Evolutionary conservation across 2,329 filamentous ascomycete genomes (phyloP), one percentile per base, ranked within the genome.

Genomic region (Colletotrichum tabaci): DNA sequence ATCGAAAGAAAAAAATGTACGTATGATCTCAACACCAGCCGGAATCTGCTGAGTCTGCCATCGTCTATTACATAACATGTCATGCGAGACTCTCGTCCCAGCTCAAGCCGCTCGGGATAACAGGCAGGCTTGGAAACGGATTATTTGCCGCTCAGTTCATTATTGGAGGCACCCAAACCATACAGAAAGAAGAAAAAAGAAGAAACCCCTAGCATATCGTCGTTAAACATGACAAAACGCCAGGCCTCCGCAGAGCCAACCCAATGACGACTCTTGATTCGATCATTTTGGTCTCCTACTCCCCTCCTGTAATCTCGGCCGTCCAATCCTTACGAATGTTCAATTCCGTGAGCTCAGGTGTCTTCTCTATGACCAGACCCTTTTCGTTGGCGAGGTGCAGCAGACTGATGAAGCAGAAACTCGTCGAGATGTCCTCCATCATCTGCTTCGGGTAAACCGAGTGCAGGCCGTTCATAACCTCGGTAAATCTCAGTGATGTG

Each of bases 391-490:
- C 95, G 77, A 98, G 80, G 82, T 98, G 95, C 74, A 98, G 84
- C 69, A 98, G 84, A 77, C 94, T 97, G 78, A 99, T 99, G 83
- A 98, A 99, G 80, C 96, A 97, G 82, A 85, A 92, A 74, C 89
- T 97, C 0, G 96, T 99, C 46, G 95, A 98, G 78, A 99, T 98
- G 82, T 99, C 96, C 72, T 93, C 91, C 90, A 99, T 94, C 72
- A 91, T 90, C 75, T 93, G 88, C 80, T 94, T 93, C 13, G 95
- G 92, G 78, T 99, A 99, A 9, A 98, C 94, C 5, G 87, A 83
- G 79, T 97, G 93, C 57, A 99, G 85, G 73, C 92, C 92, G 79
- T 97, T 97, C 91, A 99, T 97, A 71, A 99, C 91, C 23, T 92
- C 87, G 0, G 95, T 98, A 82, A 99, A 99, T 77, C 93, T 95